Base-by-base conservation (phyloP, 768 basidiomycete genomes). In the Lenzites betulinus region DNA sequence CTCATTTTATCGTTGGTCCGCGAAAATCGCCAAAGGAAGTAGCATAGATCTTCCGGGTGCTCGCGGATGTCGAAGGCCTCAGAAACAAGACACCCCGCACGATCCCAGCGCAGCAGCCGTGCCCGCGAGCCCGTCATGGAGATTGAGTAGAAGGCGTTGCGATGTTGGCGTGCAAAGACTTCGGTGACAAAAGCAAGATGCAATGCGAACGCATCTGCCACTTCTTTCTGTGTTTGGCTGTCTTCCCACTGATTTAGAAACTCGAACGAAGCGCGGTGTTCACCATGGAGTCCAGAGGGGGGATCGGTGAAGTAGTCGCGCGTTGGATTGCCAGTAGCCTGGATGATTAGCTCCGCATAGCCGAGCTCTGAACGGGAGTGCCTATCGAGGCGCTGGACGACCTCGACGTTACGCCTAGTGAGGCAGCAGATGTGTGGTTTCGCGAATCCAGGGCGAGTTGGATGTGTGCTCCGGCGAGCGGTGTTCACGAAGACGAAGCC, bases 91-190 rank as follows among this genome's bases (percentile, higher is more conserved):
- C 62, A 67, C 3, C 73, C 77, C 2, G 73, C 59, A 4, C 75
- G 69, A 55, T 78, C 77, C 60, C 69, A 67, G 2, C 69, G 68
- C 22, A 78, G 62, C 25, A 78, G 52, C 1, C 75, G 72, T 6
- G 65, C 74, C 9, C 51, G 48, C 0, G 64, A 60, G n/a, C 69
- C 67, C 20, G 41, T 62, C 30, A 78, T 64, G 26, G 64, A 66
- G 39, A 77, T 44, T 0, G 71, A 63, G 63, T 76, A 75, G 1
- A 60, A 50, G 43, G 66, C 69, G 0, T 51, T 59, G 6, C 76
- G 73, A 39, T 71, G 67, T 52, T 76, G 76, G 9, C 67, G 63
- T 15, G 67, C 59, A 33, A 64, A 63, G 35, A 55, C 15, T 15
- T 60, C 59, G 1, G 28, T 26, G 20, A 36, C 59, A 13, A 51